Evolutionary conservation across 345 rosid genomes (phyloP).

Genomic region (Dipteronia dyeriana): DNA sequence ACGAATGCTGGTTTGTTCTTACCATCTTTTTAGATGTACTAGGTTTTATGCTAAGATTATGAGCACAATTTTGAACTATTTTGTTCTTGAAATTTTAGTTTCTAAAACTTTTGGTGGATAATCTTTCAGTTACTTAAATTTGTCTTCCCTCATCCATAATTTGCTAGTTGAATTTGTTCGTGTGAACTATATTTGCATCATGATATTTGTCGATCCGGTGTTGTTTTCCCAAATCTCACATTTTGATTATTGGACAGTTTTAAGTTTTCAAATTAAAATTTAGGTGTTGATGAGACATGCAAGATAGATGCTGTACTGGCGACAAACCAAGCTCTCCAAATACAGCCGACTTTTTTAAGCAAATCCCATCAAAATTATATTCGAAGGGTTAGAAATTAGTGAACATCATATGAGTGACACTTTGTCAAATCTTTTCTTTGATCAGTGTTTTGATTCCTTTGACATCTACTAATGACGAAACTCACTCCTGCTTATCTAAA

Average conservation of each 20-base stretch:
- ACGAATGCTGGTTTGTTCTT: neutral
- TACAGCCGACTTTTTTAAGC: neutral
- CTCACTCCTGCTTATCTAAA: neutral
- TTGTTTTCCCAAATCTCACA: too few species aligned
- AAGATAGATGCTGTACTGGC: too few species aligned
- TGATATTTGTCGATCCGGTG: too few species aligned
- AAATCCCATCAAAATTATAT: neutral
- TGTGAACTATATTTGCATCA: too few species aligned
- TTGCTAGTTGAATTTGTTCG: too few species aligned
- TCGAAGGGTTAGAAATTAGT: neutral
- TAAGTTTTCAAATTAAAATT: too few species aligned
- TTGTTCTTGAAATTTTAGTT: too few species aligned
- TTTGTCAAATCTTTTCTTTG: neutral
- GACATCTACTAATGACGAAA: neutral
- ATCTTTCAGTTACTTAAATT: too few species aligned
- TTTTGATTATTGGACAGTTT: too few species aligned
- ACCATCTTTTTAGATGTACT: neutral
- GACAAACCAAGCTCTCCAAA: neutral
- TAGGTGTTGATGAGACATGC: too few species aligned
- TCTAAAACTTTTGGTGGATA: slow-evolving; percentile 2
- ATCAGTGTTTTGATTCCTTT: neutral
- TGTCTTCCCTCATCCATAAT: too few species aligned
- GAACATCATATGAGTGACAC: neutral
- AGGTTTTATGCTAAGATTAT: neutral
- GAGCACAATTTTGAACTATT: slow-evolving; percentile 18